Base-by-base conservation (phyloP, 176 grass and related monocot species). In the Lolium perenne region DNA sequence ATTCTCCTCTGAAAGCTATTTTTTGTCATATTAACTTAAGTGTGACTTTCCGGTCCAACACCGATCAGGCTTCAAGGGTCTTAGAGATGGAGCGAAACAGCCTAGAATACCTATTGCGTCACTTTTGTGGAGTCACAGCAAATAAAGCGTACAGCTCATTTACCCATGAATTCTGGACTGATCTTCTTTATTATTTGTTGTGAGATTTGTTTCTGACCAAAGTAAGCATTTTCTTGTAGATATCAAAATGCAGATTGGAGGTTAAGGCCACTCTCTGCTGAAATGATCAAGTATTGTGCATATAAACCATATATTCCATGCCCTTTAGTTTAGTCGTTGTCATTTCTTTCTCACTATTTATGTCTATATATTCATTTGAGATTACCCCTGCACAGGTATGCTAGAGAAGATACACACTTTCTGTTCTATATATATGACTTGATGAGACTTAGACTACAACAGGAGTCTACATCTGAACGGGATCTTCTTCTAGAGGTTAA, bases 181-280 rank as follows among this genome's bases (percentile, higher is more conserved):
- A 63, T 10, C 50, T 91, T 16, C 45, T 54, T 26, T 75, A 55
- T 69, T 86, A 66, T 77, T 25, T 87, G 73, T 38, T 16, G 78
- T 66, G 88, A 22, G 14, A 78, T 49, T 77, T 86, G 22, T 89
- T 64, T 84, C 81, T 88, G 61, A 88, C 48, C 69, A 67, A 73
- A 76, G 7, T 10, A 57, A 81, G 23, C 50, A 59, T 62, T 85
- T 83, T 82, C 74, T 84, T 98, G 84, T 86, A 99, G 97, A 91
- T 99, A 99, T 80, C 97, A 99, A 85, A 99, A 46, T 80, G 90
- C 97, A 63, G 97, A 99, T 86, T 99, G 97, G 97, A 96, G 97
- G 70, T 79, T 81, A 14, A 91, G 97, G 16, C 97, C 97, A 58
- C 90, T 99, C 88, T 89, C 92, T 82, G 83, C 87, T 83, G 92